phyloP scores from a whole-genome alignment of 495 filamentous ascomycete species.

The Aspergillus ostianus region DNA sequence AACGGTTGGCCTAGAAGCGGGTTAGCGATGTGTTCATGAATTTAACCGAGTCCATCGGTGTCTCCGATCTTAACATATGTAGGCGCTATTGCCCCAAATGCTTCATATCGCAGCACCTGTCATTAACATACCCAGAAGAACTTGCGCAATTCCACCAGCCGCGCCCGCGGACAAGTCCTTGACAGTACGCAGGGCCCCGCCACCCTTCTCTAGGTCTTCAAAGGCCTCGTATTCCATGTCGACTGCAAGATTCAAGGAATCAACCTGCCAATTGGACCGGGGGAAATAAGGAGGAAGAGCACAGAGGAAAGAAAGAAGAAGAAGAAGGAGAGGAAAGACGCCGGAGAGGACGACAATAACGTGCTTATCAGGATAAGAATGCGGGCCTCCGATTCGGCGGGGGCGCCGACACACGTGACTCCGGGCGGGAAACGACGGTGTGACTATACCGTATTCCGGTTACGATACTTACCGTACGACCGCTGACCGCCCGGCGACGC shows the following conservation, averaged over 20 bases:
- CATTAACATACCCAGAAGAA: conserved; percentile 75
- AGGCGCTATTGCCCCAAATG: not conserved
- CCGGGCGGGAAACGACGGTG: conserved; percentile 28
- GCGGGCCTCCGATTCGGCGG: conserved; percentile 34
- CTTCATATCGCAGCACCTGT: not conserved
- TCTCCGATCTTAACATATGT: too few species aligned
- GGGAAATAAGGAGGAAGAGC: conserved; percentile 2
- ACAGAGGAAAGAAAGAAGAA: not conserved
- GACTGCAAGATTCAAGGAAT: not conserved
- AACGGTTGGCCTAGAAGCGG: not conserved
- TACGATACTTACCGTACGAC: not conserved
- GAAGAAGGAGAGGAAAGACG: conserved; percentile 12
- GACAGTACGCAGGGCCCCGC: conserved; percentile 54
- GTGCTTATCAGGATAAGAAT: conserved; percentile 32
- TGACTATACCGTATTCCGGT: conserved; percentile 1
- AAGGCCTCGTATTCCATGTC: conserved; percentile 40
- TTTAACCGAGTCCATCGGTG: too few species aligned
- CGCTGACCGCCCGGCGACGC: not conserved
- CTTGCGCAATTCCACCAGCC: conserved; percentile 88
- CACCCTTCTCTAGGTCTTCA: conserved; percentile 38
- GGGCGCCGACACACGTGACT: conserved; percentile 34
- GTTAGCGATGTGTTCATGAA: not conserved
- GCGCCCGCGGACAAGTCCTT: conserved; percentile 95
- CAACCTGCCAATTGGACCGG: not conserved
- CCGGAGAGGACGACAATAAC: conserved; percentile 10